Conservation (phyloP, 352 stramenopile genomes). For the Thalassiosira pacifica region DNA sequence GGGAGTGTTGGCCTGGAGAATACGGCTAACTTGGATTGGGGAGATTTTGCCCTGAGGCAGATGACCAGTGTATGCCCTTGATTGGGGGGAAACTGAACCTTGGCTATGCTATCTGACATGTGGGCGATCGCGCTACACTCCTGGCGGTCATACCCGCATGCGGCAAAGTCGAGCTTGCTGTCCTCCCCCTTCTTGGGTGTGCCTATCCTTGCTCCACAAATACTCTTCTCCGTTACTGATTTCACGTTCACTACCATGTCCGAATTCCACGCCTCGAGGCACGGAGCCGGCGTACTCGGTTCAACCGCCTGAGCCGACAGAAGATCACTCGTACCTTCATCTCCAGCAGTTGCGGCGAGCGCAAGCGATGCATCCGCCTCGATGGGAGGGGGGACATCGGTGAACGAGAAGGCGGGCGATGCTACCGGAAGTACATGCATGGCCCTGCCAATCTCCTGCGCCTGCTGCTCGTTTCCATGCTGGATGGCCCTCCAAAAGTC, state of each 20-base stretch:
- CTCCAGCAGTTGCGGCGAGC: neutral
- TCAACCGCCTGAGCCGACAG: neutral
- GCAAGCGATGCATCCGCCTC: no score
- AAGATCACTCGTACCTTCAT: neutral
- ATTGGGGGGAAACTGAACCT: neutral
- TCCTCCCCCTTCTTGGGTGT: neutral
- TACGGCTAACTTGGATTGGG: neutral
- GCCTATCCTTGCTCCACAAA: neutral
- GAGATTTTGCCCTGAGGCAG: neutral
- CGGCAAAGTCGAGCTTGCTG: no score
- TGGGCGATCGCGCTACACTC: no score
- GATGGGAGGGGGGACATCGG: no score
- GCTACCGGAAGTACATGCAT: neutral
- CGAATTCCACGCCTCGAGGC: neutral
- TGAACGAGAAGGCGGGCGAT: neutral
- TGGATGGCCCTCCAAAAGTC: neutral
- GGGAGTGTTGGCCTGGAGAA: conserved; percentile 7
- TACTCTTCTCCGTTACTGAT: neutral
- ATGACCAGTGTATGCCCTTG: neutral
- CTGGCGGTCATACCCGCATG: no score
- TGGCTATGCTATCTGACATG: neutral
- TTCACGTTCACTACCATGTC: neutral
- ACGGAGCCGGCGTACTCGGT: no score
- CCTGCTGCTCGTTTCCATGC: neutral
- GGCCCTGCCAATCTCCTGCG: neutral